Conservation (phyloP, 805 yeast genomes). For the Yarrowia keelungensis region DNA sequence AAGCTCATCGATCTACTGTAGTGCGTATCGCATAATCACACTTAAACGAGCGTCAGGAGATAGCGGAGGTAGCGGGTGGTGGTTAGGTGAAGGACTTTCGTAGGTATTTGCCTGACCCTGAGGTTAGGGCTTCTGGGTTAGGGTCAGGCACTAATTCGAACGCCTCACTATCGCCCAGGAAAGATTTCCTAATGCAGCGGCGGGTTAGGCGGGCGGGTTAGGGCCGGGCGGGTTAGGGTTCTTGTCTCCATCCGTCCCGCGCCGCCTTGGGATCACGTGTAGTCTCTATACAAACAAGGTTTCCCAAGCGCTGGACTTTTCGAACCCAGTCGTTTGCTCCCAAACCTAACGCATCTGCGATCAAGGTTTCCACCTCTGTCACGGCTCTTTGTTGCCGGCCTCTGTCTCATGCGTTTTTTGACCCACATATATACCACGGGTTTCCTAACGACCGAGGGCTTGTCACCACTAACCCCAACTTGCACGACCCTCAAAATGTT, state of each 20-base stretch:
- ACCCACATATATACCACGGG: slow-evolving; percentile 25
- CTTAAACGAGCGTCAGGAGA: slow-evolving; percentile 9
- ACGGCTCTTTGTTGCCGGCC: slow-evolving; percentile 9
- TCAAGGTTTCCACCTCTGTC: slow-evolving; percentile 3
- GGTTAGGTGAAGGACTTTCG: too few relatives aligned
- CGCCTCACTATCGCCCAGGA: not conserved
- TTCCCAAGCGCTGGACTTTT: not conserved
- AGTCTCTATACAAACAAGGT: not conserved
- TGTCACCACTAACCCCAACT: too few relatives aligned
- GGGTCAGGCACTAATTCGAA: too few relatives aligned
- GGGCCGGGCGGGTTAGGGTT: slow-evolving; percentile 2
- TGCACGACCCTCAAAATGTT: not conserved
- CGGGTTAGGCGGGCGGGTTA: too few relatives aligned
- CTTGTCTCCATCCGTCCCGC: too few relatives aligned
- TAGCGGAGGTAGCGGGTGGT: not conserved
- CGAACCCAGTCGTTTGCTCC: slow-evolving; percentile 6
- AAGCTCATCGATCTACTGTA: slow-evolving; percentile 31
- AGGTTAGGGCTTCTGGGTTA: too few relatives aligned
- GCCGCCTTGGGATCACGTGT: slow-evolving; percentile 18
- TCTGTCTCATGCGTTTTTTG: slow-evolving; percentile 26
- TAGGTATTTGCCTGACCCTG: too few relatives aligned
- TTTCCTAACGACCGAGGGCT: not conserved
- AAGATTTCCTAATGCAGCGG: not conserved
- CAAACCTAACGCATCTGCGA: slow-evolving; percentile 14
- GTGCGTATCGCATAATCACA: slow-evolving; percentile 25